Base-by-base conservation (phyloP, 352 stramenopile species). In the Phytophthora megakarya region DNA sequence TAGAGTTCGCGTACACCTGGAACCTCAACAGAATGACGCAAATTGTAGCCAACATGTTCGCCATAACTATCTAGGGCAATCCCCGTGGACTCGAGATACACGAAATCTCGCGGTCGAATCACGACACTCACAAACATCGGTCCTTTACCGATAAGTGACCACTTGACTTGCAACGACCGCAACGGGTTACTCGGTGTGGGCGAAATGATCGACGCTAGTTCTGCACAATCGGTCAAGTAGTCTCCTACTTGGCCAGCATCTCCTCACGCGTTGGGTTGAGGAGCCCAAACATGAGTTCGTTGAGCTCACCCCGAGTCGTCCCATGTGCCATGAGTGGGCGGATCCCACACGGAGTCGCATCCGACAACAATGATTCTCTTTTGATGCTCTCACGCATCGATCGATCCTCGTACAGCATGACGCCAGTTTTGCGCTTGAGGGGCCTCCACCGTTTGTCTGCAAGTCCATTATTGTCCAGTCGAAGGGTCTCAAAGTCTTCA, bases 1-100 rank as follows among this genome's bases (percentile, higher is more conserved):
- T 54, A n/a, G 21, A 82, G 61, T 18, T 82, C 59, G 23, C 60
- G 67, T 3, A 77, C 51, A 16, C 58, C 70, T 1, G 70, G 59
- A 1, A 82, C 48, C 37, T 77, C 61, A 9, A 83, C 59, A 3
- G 75, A 83, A 55, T 83, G 75, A 4, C 65, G 47, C 16, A 83
- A 22, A 33, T 66, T 68, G 22, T 67, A 80, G n/a, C 68, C 75
- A 8, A 83, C 40, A 22, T 75, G 66, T 10, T 86, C 73, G 10
- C 80, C 76, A 22, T 65, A 64, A 8, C 52, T 65, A 47, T 76
- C 67, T 2, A 72, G 35, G 13, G 65, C 43, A 19, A 81, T 73
- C n/a, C 80, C 80, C 2, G 75, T 85, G 3, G 62, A 69, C 35
- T 85, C 75, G 3, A 88, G 61, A 39, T 71, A 85, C 12, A 84